phyloP scores from a whole-genome alignment of 371 early-diverging fungal species.

The Mucor saturninus region DNA sequence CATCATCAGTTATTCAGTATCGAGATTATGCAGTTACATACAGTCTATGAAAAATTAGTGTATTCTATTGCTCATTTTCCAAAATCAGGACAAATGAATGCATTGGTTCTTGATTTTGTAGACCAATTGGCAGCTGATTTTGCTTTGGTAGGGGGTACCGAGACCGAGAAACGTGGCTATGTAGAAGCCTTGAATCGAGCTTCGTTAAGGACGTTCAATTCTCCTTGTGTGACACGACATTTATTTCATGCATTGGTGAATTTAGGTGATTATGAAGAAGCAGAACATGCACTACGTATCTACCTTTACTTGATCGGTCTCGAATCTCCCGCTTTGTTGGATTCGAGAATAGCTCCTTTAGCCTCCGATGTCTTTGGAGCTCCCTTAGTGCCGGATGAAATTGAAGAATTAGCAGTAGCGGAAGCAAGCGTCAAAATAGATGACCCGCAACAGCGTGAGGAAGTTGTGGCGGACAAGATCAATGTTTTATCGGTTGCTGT shows the following conservation, averaged over 20 bases:
- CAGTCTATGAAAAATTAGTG: constrained; percentile 65
- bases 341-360: constrained; percentile 32
- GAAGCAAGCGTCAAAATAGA: constrained; percentile 1
- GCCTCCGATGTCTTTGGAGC: constrained; percentile 25
- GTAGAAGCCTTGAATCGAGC: constrained; percentile 65
- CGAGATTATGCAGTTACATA: constrained; percentile 64
- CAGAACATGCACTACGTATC: constrained; percentile 63
- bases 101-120: constrained; percentile 60
- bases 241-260: constrained; percentile 58
- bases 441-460: constrained; percentile 30
- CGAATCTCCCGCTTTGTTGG: constrained; percentile 28
- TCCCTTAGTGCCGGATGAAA: constrained; percentile 21
- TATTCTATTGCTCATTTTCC: constrained; percentile 62
- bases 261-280: constrained; percentile 77
- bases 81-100: constrained; percentile 63
- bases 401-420: constrained; percentile 1
- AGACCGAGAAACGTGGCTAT: constrained; percentile 21
- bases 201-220: constrained; percentile 70
- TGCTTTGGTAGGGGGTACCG: constrained; percentile 44
- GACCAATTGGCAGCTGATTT: constrained; percentile 66
- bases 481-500: constrained; percentile 49
- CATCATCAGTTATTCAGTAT: constrained; percentile 42
- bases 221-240: constrained; percentile 69
- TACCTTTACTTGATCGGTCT: constrained; percentile 62
- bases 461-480: constrained; percentile 42